Conservation (phyloP, 805 yeast species). For the Schwanniomyces yamadae region DNA sequence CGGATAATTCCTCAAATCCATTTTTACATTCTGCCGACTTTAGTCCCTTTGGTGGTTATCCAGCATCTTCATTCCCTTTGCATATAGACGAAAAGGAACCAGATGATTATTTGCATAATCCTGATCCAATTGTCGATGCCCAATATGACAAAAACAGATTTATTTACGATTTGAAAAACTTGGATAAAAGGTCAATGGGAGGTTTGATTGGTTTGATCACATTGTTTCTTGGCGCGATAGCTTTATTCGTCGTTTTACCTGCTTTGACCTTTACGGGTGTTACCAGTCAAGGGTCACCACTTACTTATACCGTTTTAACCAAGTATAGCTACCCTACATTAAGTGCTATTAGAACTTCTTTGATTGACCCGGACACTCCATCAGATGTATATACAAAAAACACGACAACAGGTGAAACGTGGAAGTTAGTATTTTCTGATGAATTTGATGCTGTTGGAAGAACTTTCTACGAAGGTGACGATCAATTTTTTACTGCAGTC, state of each 20-base stretch:
- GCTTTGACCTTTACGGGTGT: conserved; percentile 81
- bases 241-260: conserved; percentile 78
- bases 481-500: conserved; percentile 86
- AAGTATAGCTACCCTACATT: conserved; percentile 57
- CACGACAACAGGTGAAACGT: conserved; percentile 59
- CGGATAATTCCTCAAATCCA: conserved; percentile 25
- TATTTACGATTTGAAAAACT: conserved; percentile 57
- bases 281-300: conserved; percentile 26
- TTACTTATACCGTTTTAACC: conserved; percentile 46
- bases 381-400: conserved; percentile 44
- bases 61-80: conserved; percentile 88
- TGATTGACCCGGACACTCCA: conserved; percentile 76
- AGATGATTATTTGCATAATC: conserved; percentile 94
- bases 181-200: conserved; percentile 61
- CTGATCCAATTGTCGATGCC: conserved; percentile 93
- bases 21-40: conserved; percentile 56
- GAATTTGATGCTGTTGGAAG: conserved; percentile 90
- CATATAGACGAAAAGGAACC: conserved; percentile 90
- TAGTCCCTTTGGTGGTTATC: conserved; percentile 96
- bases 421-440: conserved; percentile 85
- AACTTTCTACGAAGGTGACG: conserved; percentile 87
- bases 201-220: conserved; percentile 62
- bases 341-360: conserved; percentile 54
- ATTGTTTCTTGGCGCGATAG: conserved; percentile 59
- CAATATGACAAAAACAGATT: conserved; percentile 73